Evolutionary conservation across 2,329 filamentous ascomycete genomes (phyloP).

Genomic region (Emmonsiellopsis sp.): DNA sequence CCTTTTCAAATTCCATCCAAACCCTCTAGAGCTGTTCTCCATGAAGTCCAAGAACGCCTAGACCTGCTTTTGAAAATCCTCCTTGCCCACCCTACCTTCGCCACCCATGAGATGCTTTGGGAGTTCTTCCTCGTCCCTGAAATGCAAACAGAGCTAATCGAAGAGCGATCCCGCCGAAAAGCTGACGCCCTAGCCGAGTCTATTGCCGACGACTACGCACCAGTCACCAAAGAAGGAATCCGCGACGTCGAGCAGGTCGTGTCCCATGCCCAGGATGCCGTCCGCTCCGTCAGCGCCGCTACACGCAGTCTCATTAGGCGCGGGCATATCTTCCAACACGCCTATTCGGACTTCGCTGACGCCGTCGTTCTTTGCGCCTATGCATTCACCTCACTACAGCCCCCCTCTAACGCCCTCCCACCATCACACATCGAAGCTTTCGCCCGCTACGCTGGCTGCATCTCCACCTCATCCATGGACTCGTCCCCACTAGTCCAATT

Average conservation of each 20-base stretch:
- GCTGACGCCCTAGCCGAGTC: conserved; percentile 73
- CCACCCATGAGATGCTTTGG: conserved; percentile 96
- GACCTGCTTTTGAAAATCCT: conserved; percentile 84
- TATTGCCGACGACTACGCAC: conserved; percentile 79
- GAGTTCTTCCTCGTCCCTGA: conserved; percentile 98
- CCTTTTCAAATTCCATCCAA: conserved; percentile 91
- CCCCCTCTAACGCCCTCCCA: conserved; percentile 56
- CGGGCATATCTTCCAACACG: conserved; percentile 63
- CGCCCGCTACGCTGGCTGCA: conserved; percentile 58
- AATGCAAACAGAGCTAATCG: conserved; percentile 81
- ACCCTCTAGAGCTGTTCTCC: conserved; percentile 75
- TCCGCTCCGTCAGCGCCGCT: conserved; percentile 73
- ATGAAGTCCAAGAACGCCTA: conserved; percentile 77
- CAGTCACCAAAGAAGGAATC: conserved; percentile 60
- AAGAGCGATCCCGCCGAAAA: conserved; percentile 78
- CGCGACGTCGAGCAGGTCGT: conserved; percentile 90
- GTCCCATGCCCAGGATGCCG: conserved; percentile 79
- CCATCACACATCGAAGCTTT: conserved; percentile 59
- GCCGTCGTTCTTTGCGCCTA: conserved; percentile 34
- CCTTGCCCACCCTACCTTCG: conserved; percentile 80
- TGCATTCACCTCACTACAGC: conserved; percentile 42
- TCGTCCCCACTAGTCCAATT: conserved; percentile 65
- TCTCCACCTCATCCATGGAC: conserved; percentile 53
- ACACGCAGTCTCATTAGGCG: conserved; percentile 75
- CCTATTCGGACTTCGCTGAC: conserved; percentile 41